Percentiles rank a stretch among this genome's conserved stretches.
These are phyloP conservation scores for Anthostomella pinea DNA, from an alignment of 2,329 filamentous ascomycete species.

Conservation along the genomic window DNA sequence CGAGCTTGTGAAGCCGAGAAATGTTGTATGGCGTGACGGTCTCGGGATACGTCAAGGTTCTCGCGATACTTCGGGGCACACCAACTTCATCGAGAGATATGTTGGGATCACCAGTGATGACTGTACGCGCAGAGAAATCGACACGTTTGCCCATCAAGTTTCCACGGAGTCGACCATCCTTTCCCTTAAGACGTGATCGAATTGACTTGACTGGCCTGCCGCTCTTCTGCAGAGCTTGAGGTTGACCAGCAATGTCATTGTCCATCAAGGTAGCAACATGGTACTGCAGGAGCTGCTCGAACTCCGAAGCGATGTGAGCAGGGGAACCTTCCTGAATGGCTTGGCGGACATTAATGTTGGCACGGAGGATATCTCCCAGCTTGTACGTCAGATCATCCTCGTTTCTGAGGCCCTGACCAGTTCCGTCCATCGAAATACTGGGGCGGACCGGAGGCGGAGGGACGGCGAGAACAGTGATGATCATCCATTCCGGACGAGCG, in stretches of 20 bases:
- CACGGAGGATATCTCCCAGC: constrained; percentile 94
- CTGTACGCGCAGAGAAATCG: constrained; percentile 98
- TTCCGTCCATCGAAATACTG: constrained; percentile 95
- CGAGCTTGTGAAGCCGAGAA: constrained; percentile 80
- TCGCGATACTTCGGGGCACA: constrained; percentile 89
- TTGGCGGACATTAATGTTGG: constrained; percentile 90
- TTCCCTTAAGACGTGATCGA: constrained; percentile 95
- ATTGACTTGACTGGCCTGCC: constrained; percentile 96
- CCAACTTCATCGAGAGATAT: constrained; percentile 95
- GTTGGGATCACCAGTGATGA: constrained; percentile 98
- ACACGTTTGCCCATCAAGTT: constrained; percentile 99
- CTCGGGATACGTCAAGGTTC: constrained; percentile 92
- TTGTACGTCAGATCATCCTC: constrained; percentile 99
- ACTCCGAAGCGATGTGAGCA: constrained; percentile 85
- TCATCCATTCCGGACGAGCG: constrained; percentile 97
- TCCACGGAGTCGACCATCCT: constrained; percentile 94
- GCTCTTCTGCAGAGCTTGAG: constrained; percentile 93
- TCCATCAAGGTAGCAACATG: constrained; percentile 99
- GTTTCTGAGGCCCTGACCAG: constrained; percentile 84
- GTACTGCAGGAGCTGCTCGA: constrained; percentile 89
- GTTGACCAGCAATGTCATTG: constrained; percentile 95
- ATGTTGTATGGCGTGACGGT: constrained; percentile 98
- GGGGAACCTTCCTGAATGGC: constrained; percentile 90
- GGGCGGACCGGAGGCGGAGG: constrained; percentile 93
- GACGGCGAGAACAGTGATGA: constrained; percentile 90